Evolutionary conservation across 257 asterid species (phyloP).

Genomic region (Solanum tarijense): DNA sequence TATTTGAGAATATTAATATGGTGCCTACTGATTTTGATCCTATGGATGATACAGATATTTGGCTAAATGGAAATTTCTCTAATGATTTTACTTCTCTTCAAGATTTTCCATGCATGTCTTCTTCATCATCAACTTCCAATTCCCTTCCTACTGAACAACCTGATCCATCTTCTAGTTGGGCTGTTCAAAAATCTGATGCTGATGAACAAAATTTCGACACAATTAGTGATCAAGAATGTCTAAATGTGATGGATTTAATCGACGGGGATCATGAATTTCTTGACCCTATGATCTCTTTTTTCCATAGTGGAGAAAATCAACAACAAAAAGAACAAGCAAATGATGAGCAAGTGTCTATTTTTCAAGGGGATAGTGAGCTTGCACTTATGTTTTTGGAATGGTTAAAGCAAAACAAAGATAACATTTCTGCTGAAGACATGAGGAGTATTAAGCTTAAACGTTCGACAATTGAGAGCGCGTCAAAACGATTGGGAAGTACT

Average conservation of each 20-base stretch:
- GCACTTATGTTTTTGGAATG: constrained; percentile 66
- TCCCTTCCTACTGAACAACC: constrained; percentile 19
- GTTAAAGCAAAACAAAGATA: constrained; percentile 69
- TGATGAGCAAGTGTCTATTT: constrained; percentile 23
- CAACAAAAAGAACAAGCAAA: constrained; percentile 6
- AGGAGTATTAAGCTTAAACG: constrained; percentile 68
- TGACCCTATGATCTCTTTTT: constrained; percentile 54
- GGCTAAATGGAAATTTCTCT: constrained; percentile 38
- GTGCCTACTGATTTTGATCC: constrained; percentile 11
- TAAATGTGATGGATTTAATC: constrained; percentile 51
- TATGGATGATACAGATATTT: constrained; percentile 37
- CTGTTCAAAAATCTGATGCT: constrained; percentile 16
- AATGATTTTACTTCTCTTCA: constrained; percentile 58
- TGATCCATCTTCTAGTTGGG: constrained; percentile 21
- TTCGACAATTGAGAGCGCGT: constrained; percentile 71
- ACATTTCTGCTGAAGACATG: constrained; percentile 77
- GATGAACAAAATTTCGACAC: constrained; percentile 23
- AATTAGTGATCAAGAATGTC: constrained; percentile 27
- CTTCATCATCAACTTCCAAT: constrained; percentile 29
- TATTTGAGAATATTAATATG: not conserved
- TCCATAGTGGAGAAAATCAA: constrained; percentile 23
- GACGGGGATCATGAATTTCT: constrained; percentile 45
- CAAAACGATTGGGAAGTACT: constrained; percentile 50
- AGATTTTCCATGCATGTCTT: constrained; percentile 47
- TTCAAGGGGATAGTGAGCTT: constrained; percentile 54